A percentile compares a stretch with the other conserved stretches of the same genome.
phyloP scores from a whole-genome alignment of 352 stramenopile species.

The Globisporangium sylvaticum region DNA sequence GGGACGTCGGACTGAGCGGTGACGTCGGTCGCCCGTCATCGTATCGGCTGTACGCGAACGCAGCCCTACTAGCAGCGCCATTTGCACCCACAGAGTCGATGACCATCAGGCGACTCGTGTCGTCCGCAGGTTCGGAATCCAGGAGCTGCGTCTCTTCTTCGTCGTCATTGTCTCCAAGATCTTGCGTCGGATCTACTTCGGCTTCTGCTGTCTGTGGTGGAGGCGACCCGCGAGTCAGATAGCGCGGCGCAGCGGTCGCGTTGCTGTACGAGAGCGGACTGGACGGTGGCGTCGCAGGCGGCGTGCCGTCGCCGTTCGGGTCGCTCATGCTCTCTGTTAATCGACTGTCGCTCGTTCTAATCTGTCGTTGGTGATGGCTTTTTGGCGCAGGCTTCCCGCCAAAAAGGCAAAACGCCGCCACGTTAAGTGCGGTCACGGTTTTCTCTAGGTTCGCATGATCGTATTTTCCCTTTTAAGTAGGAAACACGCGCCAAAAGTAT shows the following conservation, averaged over 20 bases:
- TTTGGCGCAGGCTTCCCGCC: neutral
- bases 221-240: constrained; percentile 33
- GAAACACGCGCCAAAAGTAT: neutral
- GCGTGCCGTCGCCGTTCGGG: constrained; percentile 25
- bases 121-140: constrained; percentile 16
- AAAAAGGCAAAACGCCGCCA: neutral
- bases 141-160: constrained; percentile 13
- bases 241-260: constrained; percentile 24
- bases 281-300: constrained; percentile 56
- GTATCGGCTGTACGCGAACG: constrained; percentile 3
- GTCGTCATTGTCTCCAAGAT: constrained; percentile 7
- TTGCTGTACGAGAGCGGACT: constrained; percentile 32
- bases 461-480: neutral
- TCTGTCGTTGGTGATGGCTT: neutral
- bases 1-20: constrained; percentile 42
- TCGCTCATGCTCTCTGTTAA: neutral
- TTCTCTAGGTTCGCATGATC: neutral
- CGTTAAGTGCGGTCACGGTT: neutral
- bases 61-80: neutral
- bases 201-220: constrained; percentile 7
- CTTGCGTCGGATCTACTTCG: constrained; percentile 1
- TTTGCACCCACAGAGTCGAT: constrained; percentile 1
- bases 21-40: constrained; percentile 19
- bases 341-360: neutral
- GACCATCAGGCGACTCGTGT: constrained; percentile 4